These are phyloP conservation scores for Apiospora koreana DNA, from an alignment of 2,329 filamentous ascomycete genomes.

Conservation along the genomic window DNA sequence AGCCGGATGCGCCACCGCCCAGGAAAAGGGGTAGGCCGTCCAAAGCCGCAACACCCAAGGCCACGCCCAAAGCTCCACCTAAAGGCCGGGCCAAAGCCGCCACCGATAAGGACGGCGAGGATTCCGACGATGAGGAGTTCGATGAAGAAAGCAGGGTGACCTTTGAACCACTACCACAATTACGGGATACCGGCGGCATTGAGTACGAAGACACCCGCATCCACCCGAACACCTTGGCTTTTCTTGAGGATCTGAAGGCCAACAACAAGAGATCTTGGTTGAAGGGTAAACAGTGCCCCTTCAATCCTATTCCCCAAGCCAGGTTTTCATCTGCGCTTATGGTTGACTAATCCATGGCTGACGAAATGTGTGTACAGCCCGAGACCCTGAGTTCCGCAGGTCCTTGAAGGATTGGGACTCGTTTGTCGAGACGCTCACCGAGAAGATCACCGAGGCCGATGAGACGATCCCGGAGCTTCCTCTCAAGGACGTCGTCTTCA, in stretches of 20 bases:
- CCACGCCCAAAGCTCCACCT: neutral
- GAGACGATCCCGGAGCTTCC: conserved; percentile 85
- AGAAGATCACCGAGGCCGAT: conserved; percentile 71
- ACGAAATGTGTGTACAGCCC: conserved; percentile 50
- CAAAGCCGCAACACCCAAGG: neutral
- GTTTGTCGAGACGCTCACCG: conserved; percentile 72
- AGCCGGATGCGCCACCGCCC: conserved; percentile 1
- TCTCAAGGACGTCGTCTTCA: conserved; percentile 81
- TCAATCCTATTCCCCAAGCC: conserved; percentile 13
- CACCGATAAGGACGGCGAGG: neutral
- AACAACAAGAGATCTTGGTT: conserved; percentile 63
- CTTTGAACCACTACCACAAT: conserved; percentile 42
- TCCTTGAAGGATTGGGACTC: conserved; percentile 80
- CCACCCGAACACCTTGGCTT: conserved; percentile 59
- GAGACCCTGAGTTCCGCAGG: conserved; percentile 77
- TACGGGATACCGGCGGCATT: conserved; percentile 42
- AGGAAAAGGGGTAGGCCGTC: conserved; percentile 14
- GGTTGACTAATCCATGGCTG: neutral
- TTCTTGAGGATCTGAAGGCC: conserved; percentile 58
- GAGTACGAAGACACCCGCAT: conserved; percentile 54
- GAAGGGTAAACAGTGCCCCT: conserved; percentile 42
- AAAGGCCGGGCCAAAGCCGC: neutral
- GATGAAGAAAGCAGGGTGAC: conserved; percentile 41
- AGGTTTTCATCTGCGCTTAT: conserved; percentile 2
- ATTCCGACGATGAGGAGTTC: conserved; percentile 23